A percentile compares a stretch with the other conserved stretches of the same genome.
These are phyloP conservation scores for Penicillium turbatum DNA, from an alignment of 495 filamentous ascomycete genomes.

Conservation along the genomic window DNA sequence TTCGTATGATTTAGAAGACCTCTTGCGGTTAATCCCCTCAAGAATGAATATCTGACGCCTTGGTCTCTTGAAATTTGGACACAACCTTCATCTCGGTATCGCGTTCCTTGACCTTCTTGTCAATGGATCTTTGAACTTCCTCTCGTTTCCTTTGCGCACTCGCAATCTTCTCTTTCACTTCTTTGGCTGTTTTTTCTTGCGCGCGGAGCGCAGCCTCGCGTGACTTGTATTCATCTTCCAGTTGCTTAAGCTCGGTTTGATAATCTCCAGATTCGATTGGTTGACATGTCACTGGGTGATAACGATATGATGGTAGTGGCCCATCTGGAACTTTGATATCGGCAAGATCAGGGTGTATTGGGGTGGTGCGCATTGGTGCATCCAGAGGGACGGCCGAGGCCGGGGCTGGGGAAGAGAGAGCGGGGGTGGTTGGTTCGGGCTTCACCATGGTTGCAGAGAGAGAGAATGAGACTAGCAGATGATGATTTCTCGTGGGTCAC, in stretches of 20 bases:
- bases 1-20: background rate
- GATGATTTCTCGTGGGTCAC: background rate
- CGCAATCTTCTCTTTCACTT: slow-evolving; percentile 39
- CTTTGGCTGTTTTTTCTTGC: slow-evolving; percentile 37
- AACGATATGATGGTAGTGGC: slow-evolving; percentile 30
- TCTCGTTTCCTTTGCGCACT: slow-evolving; percentile 38
- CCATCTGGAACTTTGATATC: slow-evolving; percentile 38
- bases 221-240: slow-evolving; percentile 38
- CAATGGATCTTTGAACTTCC: slow-evolving; percentile 40
- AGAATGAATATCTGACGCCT: slow-evolving; percentile 31
- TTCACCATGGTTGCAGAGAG: slow-evolving; percentile 17
- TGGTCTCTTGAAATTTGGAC: slow-evolving; percentile 43
- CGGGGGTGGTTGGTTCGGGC: slow-evolving; percentile 27
- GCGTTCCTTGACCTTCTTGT: slow-evolving; percentile 45
- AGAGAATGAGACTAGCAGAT: background rate
- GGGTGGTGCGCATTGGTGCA: slow-evolving; percentile 35
- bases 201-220: slow-evolving; percentile 37
- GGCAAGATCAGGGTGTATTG: slow-evolving; percentile 41
- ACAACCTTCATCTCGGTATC: slow-evolving; percentile 46
- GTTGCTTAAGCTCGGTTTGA: slow-evolving; percentile 31
- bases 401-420: slow-evolving; percentile 32
- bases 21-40: slow-evolving; percentile 11
- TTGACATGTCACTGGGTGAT: slow-evolving; percentile 41
- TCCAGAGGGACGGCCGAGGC: slow-evolving; percentile 29
- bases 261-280: slow-evolving; percentile 30